Conservation (phyloP, 768 basidiomycete species). For the Mycena polygramma region DNA sequence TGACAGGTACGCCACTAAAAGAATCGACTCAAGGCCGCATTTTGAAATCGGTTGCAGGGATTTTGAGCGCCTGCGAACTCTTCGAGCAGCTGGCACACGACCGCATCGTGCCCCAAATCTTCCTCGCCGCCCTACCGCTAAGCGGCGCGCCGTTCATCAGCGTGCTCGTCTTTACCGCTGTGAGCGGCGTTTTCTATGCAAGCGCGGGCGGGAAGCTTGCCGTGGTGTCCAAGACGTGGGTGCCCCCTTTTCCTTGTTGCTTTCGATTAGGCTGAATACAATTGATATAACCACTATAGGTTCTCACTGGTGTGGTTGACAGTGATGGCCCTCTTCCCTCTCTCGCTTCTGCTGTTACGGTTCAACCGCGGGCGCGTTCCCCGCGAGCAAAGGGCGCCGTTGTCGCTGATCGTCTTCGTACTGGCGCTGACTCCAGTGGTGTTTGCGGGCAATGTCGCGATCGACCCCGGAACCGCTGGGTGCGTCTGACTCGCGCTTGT, state of each 20-base stretch:
- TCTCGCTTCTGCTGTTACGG: slow-evolving; percentile 70
- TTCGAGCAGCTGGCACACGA: slow-evolving; percentile 71
- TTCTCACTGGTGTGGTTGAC: slow-evolving; percentile 78
- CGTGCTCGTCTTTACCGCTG: slow-evolving; percentile 61
- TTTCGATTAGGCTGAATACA: too few relatives aligned
- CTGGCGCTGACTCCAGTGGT: slow-evolving; percentile 57
- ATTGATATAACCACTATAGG: too few relatives aligned
- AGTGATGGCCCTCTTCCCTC: slow-evolving; percentile 74
- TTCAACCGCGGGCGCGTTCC: slow-evolving; percentile 75
- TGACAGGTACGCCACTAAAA: slow-evolving; percentile 62
- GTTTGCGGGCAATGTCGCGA: slow-evolving; percentile 71
- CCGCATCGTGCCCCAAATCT: slow-evolving; percentile 67
- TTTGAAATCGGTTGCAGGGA: slow-evolving; percentile 50
- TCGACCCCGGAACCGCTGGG: slow-evolving; percentile 70
- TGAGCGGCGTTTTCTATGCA: slow-evolving; percentile 69
- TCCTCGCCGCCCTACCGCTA: slow-evolving; percentile 60
- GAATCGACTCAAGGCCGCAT: too few relatives aligned
- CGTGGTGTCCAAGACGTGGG: slow-evolving; percentile 74
- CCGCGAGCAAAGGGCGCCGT: slow-evolving; percentile 54
- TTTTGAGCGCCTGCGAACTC: slow-evolving; percentile 70
- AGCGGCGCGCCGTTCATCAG: slow-evolving; percentile 69
- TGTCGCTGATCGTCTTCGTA: slow-evolving; percentile 57
- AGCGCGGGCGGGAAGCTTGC: slow-evolving; percentile 65
- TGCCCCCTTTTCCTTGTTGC: slow-evolving; percentile 23
- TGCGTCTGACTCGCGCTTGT: slow-evolving; percentile 42